phyloP scores from a whole-genome alignment of 2,329 filamentous ascomycete species.

The Torrubiellomyces zombiae region DNA sequence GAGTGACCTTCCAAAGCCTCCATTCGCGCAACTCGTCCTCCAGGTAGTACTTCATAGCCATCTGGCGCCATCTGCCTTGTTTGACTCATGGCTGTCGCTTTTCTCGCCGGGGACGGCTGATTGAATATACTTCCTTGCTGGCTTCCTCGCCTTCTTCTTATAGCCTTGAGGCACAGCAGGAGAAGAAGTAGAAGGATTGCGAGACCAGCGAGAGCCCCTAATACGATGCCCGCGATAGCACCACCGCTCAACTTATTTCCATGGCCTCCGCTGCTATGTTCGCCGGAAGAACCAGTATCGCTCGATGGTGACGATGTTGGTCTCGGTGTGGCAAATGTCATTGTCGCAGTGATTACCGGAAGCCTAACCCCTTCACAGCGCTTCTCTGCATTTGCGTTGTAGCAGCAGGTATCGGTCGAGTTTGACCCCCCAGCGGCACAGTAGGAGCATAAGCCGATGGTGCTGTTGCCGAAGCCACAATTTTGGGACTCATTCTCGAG shows the following conservation, averaged over 20 bases:
- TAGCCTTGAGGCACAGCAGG: slow-evolving; percentile 42
- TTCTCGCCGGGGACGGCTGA: slow-evolving; percentile 61
- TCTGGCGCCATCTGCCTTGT: slow-evolving; percentile 20
- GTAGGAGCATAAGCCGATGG: slow-evolving; percentile 68
- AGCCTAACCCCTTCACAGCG: slow-evolving; percentile 64
- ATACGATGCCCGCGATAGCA: slow-evolving; percentile 75
- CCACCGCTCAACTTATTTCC: slow-evolving; percentile 52
- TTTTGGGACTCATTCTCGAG: slow-evolving; percentile 68
- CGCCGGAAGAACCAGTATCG: slow-evolving; percentile 8
- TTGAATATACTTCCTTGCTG: slow-evolving; percentile 69
- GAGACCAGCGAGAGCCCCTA: slow-evolving; percentile 60
- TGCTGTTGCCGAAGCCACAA: slow-evolving; percentile 65
- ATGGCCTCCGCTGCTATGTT: slow-evolving; percentile 11
- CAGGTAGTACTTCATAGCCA: slow-evolving; percentile 62
- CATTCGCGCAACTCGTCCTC: slow-evolving; percentile 88
- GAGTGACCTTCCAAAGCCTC: slow-evolving; percentile 71
- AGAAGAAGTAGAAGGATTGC: slow-evolving; percentile 52
- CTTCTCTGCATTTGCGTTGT: slow-evolving; percentile 57
- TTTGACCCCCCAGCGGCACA: slow-evolving; percentile 73
- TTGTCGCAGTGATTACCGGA: slow-evolving; percentile 55
- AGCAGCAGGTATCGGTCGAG: slow-evolving; percentile 89
- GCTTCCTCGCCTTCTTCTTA: slow-evolving; percentile 38
- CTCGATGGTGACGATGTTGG: slow-evolving; percentile 17
- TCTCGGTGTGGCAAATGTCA: slow-evolving; percentile 37
- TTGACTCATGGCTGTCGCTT: slow-evolving; percentile 26